Evolutionary conservation across 2,329 filamentous ascomycete genomes (phyloP), one percentile per base, ranked within the genome.

Genomic region (Mycocentrospora acerina): DNA sequence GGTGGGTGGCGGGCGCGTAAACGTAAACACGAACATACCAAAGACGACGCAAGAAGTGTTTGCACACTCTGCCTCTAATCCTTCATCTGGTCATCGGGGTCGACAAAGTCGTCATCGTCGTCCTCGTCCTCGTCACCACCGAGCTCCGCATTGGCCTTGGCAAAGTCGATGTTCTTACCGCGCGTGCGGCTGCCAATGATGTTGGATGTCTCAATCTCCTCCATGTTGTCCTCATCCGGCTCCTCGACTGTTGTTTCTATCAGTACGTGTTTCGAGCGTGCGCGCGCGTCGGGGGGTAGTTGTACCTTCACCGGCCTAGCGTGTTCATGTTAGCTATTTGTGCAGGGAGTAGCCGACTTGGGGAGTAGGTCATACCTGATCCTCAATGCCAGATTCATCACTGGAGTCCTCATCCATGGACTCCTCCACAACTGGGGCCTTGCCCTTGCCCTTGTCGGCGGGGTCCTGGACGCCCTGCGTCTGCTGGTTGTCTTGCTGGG

Each of bases 151-250:
- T 88, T 89, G 14, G 90, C 90, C 75, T 95, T 90, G 60, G 86
- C 86, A 72, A 88, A 97, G 77, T 97, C 88, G 67, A 97, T 96
- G 62, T 83, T 79, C 70, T 88, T 88, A 64, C 90, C 90, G 62
- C 91, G 91, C 49, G 91, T 97, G 70, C 93, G 91, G 51, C 77
- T 79, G 42, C 73, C 68, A 64, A 97, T 83, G 68, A 97, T 95
- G 79, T 97, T 97, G 67, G 81, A 80, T 40, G 81, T 75, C 66
- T 95, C 88, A 67, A 98, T 96, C 72, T 91, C 90, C 66, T 94
- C 88, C 77, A 95, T 81, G 69, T 87, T 86, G 61, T 88, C 74
- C 43, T 87, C 85, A 38, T 90, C 88, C 29, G 86, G 85, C 36
- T 50, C 74, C 55, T 85, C 84, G 40, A 73, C 78, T 71, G 68